Conservation (phyloP, 352 stramenopile species). For the Pythium insidiosum region DNA sequence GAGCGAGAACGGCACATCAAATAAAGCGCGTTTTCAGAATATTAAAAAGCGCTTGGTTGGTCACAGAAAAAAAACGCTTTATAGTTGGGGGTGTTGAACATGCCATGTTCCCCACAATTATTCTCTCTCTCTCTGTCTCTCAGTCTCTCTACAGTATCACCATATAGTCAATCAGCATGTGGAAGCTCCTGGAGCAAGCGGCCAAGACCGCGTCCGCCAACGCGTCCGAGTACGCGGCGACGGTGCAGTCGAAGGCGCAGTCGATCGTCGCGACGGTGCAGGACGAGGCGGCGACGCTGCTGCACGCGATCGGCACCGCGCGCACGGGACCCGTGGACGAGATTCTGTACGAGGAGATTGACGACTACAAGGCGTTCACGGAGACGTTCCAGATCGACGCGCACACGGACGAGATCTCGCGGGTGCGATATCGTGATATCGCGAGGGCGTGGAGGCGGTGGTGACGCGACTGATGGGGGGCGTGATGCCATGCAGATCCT, state of each 20-base stretch:
- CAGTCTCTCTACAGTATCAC: no score
- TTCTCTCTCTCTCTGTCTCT: no score
- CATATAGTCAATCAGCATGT: no score
- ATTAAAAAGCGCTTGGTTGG: no score
- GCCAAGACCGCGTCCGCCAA: conserved; percentile 66
- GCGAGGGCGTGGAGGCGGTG: not conserved
- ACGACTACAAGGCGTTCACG: conserved; percentile 58
- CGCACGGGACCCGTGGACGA: conserved; percentile 68
- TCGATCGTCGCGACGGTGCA: conserved; percentile 62
- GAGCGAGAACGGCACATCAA: no score
- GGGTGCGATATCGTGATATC: conserved; percentile 10
- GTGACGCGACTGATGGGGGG: not conserved
- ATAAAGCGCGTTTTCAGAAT: no score
- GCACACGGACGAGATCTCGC: conserved; percentile 66
- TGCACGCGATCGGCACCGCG: conserved; percentile 54
- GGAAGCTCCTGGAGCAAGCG: conserved; percentile 65
- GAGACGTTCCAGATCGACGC: conserved; percentile 52
- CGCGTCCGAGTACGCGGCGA: conserved; percentile 59
- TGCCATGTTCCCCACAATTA: no score
- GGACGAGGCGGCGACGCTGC: conserved; percentile 59
- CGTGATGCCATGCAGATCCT: no score
- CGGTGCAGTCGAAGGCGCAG: conserved; percentile 71
- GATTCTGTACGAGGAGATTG: conserved; percentile 73
- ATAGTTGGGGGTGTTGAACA: no score
- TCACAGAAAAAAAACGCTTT: no score